These are phyloP conservation scores for Acacia melanoxylon DNA, from an alignment of 306 rosid species.

Conservation along the genomic window DNA sequence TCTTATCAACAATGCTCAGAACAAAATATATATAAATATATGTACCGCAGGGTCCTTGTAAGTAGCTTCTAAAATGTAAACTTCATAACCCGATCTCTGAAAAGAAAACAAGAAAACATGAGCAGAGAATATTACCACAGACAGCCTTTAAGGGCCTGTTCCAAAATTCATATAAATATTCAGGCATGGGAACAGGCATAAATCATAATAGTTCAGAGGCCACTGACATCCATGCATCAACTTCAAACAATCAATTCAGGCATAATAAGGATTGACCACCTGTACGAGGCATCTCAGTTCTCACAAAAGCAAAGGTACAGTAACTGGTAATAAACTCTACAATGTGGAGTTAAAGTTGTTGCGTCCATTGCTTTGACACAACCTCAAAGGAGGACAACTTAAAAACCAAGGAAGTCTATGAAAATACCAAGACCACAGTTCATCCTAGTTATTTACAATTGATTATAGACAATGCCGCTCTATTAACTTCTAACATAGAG, in stretches of 20 bases:
- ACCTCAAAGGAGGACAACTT: conserved; percentile 8
- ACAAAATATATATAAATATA: conserved; percentile 3
- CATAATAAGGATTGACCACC: conserved; percentile 15
- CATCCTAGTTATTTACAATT: conserved; percentile 26
- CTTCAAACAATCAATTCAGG: conserved; percentile 25
- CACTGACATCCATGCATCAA: conserved; percentile 26
- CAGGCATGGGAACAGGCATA: conserved; percentile 18
- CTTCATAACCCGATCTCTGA: conserved; percentile 97
- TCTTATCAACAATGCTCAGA: conserved; percentile 17
- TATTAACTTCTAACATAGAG: background rate
- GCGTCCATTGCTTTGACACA: conserved; percentile 16
- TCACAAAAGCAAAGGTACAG: conserved; percentile 18
- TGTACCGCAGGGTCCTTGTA: conserved; percentile 94
- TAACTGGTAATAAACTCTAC: conserved; percentile 25
- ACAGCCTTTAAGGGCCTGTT: conserved; percentile 17
- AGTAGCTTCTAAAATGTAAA: conserved; percentile 87
- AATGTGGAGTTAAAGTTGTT: conserved; percentile 7
- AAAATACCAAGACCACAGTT: conserved; percentile 17
- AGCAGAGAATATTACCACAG: conserved; percentile 38
- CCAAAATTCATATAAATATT: conserved; percentile 13
- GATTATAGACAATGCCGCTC: background rate
- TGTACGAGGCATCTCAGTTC: conserved; percentile 17
- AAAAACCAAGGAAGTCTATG: conserved; percentile 7
- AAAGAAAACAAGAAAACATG: conserved; percentile 39
- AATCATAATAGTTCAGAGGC: conserved; percentile 23